Conservation (phyloP, 2,329 filamentous ascomycete genomes). For the Arthroderma sp. region DNA sequence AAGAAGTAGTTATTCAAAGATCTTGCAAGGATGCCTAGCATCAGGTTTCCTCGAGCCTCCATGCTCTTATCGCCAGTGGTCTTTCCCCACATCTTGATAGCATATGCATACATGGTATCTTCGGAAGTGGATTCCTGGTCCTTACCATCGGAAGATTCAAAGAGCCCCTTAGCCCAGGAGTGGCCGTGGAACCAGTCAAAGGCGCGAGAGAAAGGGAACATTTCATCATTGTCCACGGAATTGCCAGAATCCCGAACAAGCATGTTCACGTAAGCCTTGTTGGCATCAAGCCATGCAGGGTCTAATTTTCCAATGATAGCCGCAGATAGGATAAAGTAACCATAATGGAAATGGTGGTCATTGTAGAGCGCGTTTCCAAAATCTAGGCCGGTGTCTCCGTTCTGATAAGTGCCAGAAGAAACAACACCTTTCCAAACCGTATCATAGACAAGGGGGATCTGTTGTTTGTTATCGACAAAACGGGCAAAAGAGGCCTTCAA, state of each 20-base stretch:
- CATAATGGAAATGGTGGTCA: constrained; percentile 54
- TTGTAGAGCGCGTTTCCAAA: constrained; percentile 79
- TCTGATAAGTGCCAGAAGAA: constrained; percentile 60
- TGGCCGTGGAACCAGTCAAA: constrained; percentile 97
- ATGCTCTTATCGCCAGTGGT: constrained; percentile 64
- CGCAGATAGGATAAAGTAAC: constrained; percentile 80
- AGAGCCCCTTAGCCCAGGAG: constrained; percentile 64
- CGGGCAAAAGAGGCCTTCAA: constrained; percentile 55
- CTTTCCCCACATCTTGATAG: constrained; percentile 85
- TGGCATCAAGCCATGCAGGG: constrained; percentile 57
- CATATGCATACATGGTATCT: constrained; percentile 77
- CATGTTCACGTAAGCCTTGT: constrained; percentile 69
- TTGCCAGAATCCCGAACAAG: constrained; percentile 78
- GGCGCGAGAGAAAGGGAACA: constrained; percentile 68
- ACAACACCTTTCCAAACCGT: constrained; percentile 66
- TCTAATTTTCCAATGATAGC: constrained; percentile 74
- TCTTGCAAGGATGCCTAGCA: constrained; percentile 66
- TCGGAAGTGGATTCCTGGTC: constrained; percentile 72
- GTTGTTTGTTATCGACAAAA: constrained; percentile 57
- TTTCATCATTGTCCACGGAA: constrained; percentile 54
- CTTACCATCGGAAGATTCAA: constrained; percentile 43
- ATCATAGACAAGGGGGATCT: constrained; percentile 47
- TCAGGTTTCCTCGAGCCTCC: constrained; percentile 71
- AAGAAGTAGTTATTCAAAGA: constrained; percentile 72
- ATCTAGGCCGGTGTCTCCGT: constrained; percentile 58